Conservation (phyloP, 2,329 filamentous ascomycete species). For the Pseudomassariella vexata region DNA sequence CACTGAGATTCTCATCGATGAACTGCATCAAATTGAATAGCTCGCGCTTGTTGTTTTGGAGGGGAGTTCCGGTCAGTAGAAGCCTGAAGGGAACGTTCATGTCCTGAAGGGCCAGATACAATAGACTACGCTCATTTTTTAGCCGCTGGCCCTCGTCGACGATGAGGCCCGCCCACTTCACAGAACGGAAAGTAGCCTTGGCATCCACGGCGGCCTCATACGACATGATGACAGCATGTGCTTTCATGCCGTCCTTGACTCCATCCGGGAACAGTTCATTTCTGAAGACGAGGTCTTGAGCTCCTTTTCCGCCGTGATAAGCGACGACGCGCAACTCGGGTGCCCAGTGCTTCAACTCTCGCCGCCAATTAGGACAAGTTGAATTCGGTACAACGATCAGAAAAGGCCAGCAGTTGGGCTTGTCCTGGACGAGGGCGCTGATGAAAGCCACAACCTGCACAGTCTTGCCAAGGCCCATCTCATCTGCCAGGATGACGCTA, state of each 20-base stretch:
- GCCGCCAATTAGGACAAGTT: constrained; percentile 95
- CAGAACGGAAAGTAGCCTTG: constrained; percentile 59
- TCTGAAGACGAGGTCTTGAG: constrained; percentile 71
- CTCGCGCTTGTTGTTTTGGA: constrained; percentile 94
- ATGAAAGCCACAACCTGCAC: constrained; percentile 86
- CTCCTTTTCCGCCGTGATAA: constrained; percentile 73
- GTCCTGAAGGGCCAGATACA: constrained; percentile 69
- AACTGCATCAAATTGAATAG: constrained; percentile 97
- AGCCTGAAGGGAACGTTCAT: constrained; percentile 79
- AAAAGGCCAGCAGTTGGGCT: constrained; percentile 80
- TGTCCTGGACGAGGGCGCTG: constrained; percentile 62
- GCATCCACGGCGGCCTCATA: constrained; percentile 84
- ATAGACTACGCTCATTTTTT: constrained; percentile 82
- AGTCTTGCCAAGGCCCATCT: constrained; percentile 98
- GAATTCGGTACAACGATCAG: constrained; percentile 90
- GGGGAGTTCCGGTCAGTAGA: constrained; percentile 77
- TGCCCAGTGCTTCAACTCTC: constrained; percentile 92
- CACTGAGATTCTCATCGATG: constrained; percentile 66
- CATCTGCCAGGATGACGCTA: constrained; percentile 89
- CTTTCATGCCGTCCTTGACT: constrained; percentile 64
- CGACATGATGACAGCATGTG: constrained; percentile 90
- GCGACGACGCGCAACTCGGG: constrained; percentile 83
- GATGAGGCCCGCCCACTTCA: constrained; percentile 82
- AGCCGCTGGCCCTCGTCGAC: constrained; percentile 94
- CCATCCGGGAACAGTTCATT: constrained; percentile 78